Evolutionary conservation across 176 grass and related monocot genomes (phyloP), one percentile per base, ranked within the genome.

Genomic region (Coix lacrymajobi): DNA sequence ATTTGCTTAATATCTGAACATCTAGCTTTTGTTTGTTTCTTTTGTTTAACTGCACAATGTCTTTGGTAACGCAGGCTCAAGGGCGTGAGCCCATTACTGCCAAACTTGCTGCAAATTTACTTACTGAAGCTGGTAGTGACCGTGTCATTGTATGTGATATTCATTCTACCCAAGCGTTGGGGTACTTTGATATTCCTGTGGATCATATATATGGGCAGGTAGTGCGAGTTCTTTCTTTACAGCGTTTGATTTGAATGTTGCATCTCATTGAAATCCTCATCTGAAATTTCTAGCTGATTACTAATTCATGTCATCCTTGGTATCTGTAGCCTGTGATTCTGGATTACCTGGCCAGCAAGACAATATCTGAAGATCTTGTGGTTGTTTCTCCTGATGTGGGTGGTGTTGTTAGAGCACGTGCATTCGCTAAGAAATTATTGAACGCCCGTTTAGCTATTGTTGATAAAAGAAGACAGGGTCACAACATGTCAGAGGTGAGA

Each of bases 321-420:
- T 66, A n/a, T 67, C 14, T 93, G 86, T 80, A 98, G 96, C 96
- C 96, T 28, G 96, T 98, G 82, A 95, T 98, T 87, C 81, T 98
- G 77, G 96, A 98, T 89, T 98, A 98, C 82, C 89, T 98, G 51
- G 90, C 88, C 22, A 93, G 94, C 82, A 95, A 95, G 85, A 92
- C 86, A 45, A 89, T 98, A 86, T 91, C 78, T 78, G 85, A 97
- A 72, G 95, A 98, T 81, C 69, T 95, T 84, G 96, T 98, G 44
- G 96, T 98, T 44, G 96, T 98, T 69, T 98, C 96, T 79, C 96
- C 96, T 85, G 96, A 98, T 82, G 96, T 95, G 71, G 96, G 96
- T 25, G 96, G 96, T 36, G 96, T 98, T 44, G 92, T 94, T 16
- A 90, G 96, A 74, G 96, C 96, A 71, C 87, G 92, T 19, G 90